Evolutionary conservation across 1,284 basidiomycete species (phyloP), one percentile per base, ranked within the genome.

Genomic region (Fomitopsis palustris): DNA sequence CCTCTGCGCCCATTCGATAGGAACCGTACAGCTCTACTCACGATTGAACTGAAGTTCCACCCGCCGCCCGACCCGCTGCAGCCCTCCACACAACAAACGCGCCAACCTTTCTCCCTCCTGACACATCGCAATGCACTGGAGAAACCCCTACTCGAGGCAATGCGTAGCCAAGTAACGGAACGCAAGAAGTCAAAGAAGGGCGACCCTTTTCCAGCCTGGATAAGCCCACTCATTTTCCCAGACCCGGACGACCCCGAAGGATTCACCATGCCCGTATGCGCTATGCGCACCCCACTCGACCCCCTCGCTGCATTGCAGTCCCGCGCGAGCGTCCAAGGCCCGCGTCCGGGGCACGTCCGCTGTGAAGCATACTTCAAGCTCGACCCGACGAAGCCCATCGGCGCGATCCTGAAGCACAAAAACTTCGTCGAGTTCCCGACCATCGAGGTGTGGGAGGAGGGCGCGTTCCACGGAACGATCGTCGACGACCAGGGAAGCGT

Each of bases 371-470:
- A 86, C 70, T 79, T 86, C 63, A 81, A 80, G 35, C 73, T 93
- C 5, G 82, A 90, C 57, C 72, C 80, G 3, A 69, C 70, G 3
- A 65, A 77, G 52, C 71, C 79, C 17, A 75, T 95, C 17, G 69
- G 72, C 7, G 66, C 71, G 9, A 73, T 80, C 7, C 75, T 95
- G 47, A 77, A 74, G 49, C 75, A 84, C 47, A 89, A 83, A 54
- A 78, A 83, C 37, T 92, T 92, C 68, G 79, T 90, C 45, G 93
- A 95, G 72, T 95, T 85, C 67, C 93, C 93, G 3, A 86, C 85
- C 0, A 83, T 96, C 43, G 85, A 92, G 54, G 73, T 95, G 4
- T 87, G 84, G 76, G 81, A 87, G 53, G 80, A 83, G 53, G 75
- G 70, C 9, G 74, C 75, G 17, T 93, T 92, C 74, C 72, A 73